Evolutionary conservation across 805 yeast species (phyloP).

Genomic region (Phaffomyces antillensis): DNA sequence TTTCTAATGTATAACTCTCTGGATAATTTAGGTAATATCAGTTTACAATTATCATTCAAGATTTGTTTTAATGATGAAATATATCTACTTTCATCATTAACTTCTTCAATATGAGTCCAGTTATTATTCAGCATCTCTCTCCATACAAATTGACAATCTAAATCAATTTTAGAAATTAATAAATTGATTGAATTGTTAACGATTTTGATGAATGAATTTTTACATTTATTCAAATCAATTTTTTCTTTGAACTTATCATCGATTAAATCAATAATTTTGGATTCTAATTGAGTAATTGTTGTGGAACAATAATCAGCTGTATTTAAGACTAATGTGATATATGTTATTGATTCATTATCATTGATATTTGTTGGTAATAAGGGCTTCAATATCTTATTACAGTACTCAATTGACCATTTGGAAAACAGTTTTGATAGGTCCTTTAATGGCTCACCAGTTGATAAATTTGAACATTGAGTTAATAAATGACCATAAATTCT

Average conservation of each 20-base stretch:
- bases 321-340: slow-evolving; percentile 66
- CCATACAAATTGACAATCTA: slow-evolving; percentile 67
- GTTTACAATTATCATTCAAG: slow-evolving; percentile 36
- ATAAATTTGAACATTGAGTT: slow-evolving; percentile 56
- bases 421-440: slow-evolving; percentile 53
- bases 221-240: slow-evolving; percentile 45
- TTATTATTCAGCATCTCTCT: slow-evolving; percentile 72
- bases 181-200: slow-evolving; percentile 51
- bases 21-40: slow-evolving; percentile 51
- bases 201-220: slow-evolving; percentile 47
- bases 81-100: slow-evolving; percentile 67
- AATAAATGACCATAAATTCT: slow-evolving; percentile 66
- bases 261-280: slow-evolving; percentile 40
- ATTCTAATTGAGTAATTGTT: slow-evolving; percentile 73
- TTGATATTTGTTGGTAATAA: slow-evolving; percentile 41
- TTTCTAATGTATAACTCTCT: slow-evolving; percentile 67
- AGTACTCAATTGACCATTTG: slow-evolving; percentile 57
- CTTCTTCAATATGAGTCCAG: slow-evolving; percentile 61
- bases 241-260: slow-evolving; percentile 35
- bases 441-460: slow-evolving; percentile 34
- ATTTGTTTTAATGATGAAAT: slow-evolving; percentile 48
- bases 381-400: slow-evolving; percentile 41
- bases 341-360: slow-evolving; percentile 50
- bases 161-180: slow-evolving; percentile 49
- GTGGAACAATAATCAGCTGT: slow-evolving; percentile 86